These are phyloP conservation scores for Trebouxiophyceae sp. DNA, from an alignment of 163 green algal genomes.

Conservation along the genomic window DNA sequence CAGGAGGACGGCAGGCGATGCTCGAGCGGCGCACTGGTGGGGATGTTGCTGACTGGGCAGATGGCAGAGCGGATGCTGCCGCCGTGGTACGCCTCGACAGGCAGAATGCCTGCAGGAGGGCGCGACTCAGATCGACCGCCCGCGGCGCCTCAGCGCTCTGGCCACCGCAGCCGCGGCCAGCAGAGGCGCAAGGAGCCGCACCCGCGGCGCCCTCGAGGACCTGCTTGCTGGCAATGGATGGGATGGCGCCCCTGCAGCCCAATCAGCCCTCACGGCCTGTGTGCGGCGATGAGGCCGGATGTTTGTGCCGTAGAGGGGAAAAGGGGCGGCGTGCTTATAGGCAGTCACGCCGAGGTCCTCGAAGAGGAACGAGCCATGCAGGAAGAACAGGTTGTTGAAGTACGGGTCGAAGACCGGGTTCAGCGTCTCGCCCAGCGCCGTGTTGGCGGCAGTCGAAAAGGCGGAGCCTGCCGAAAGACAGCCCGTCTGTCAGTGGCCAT, in stretches of 20 bases:
- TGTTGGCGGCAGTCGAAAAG: conserved; percentile 26
- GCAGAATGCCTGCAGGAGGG: conserved; percentile 40
- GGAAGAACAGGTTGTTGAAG: conserved; percentile 2
- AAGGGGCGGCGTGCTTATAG: too few relatives aligned
- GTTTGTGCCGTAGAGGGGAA: too few relatives aligned
- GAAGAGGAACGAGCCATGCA: conserved; percentile 45
- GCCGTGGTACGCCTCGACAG: conserved; percentile 38
- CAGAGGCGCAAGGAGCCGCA: too few relatives aligned
- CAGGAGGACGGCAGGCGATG: conserved; percentile 23
- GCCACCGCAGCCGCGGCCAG: too few relatives aligned
- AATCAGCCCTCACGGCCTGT: too few relatives aligned
- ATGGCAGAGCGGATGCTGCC: conserved; percentile 7
- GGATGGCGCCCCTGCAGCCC: neutral
- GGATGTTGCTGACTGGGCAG: neutral
- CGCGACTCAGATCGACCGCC: too few relatives aligned
- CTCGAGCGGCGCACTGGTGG: conserved; percentile 20
- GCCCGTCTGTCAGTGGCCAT: too few relatives aligned
- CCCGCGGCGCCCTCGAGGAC: neutral
- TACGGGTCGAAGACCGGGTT: neutral
- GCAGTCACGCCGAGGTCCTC: conserved; percentile 2
- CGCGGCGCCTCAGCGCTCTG: too few relatives aligned
- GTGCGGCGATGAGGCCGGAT: too few relatives aligned
- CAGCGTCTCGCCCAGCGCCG: conserved; percentile 6
- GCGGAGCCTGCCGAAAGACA: too few relatives aligned
- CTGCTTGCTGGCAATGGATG: neutral